Percentiles rank a stretch among this genome's conserved stretches.
These are phyloP conservation scores for Suhomyces wounanorum DNA, from an alignment of 1,139 yeast species.

Conservation along the genomic window DNA sequence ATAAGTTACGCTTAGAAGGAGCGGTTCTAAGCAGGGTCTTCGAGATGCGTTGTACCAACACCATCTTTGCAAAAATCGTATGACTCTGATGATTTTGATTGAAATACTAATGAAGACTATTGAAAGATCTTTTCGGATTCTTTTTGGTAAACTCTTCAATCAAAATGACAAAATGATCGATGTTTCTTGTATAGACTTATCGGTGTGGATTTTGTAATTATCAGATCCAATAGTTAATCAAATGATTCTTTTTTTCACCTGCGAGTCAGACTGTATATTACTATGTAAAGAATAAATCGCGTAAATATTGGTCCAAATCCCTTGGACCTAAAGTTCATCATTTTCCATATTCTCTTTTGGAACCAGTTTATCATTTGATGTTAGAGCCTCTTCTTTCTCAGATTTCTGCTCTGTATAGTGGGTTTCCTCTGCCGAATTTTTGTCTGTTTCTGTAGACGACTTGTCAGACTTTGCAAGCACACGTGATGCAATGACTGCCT, in stretches of 20 bases:
- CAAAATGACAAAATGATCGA: background rate
- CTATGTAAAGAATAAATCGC: background rate
- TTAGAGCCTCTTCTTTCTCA: background rate
- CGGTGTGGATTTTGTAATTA: background rate
- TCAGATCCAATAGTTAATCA: background rate
- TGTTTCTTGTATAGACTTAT: background rate
- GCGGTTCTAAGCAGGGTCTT: conserved; percentile 1
- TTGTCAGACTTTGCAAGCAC: background rate
- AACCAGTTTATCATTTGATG: background rate
- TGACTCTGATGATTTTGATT: background rate
- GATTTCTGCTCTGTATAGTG: background rate
- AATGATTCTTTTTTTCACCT: background rate
- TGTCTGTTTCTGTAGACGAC: background rate
- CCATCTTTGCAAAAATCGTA: conserved; percentile 9
- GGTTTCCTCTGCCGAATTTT: background rate
- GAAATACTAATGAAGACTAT: background rate
- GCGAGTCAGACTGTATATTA: conserved; percentile 3
- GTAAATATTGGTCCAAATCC: conserved; percentile 1
- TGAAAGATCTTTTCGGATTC: background rate
- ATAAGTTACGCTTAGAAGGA: conserved; percentile 26
- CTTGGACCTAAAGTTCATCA: background rate
- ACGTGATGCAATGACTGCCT: background rate
- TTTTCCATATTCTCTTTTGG: background rate
- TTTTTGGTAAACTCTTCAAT: background rate
- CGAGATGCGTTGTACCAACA: conserved; percentile 10